A percentile compares a stretch with the other conserved stretches of the same genome.
These are phyloP conservation scores for Amanita pseudoporphyria DNA, from an alignment of 768 basidiomycete genomes.

Conservation along the genomic window DNA sequence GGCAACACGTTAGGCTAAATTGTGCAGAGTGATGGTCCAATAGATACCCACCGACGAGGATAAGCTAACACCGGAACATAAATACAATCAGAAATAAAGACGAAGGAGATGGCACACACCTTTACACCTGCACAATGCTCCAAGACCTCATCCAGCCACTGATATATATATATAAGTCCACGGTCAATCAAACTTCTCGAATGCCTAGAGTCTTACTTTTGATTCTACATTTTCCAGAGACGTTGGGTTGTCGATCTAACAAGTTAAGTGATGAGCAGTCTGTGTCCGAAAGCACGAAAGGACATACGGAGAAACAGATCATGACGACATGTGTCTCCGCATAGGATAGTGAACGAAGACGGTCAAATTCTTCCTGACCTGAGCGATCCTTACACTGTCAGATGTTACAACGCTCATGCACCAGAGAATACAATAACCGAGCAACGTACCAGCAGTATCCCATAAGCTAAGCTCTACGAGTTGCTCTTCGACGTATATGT, in stretches of 20 bases:
- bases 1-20: conserved; percentile 7
- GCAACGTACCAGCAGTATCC: conserved; percentile 86
- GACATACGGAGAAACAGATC: conserved; percentile 86
- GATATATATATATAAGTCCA: neutral
- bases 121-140: conserved; percentile 96
- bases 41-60: conserved; percentile 73
- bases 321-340: conserved; percentile 95
- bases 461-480: conserved; percentile 87
- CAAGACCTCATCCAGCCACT: conserved; percentile 93
- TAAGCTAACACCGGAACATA: conserved; percentile 39
- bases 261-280: neutral
- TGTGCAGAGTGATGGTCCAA: neutral
- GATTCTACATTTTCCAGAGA: conserved; percentile 94
- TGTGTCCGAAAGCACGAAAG: neutral
- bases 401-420: conserved; percentile 23
- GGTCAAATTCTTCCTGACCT: conserved; percentile 96
- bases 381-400: conserved; percentile 14
- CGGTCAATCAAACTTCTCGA: neutral
- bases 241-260: conserved; percentile 84
- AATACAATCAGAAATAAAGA: conserved; percentile 6
- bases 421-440: neutral
- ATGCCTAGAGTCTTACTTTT: conserved; percentile 42
- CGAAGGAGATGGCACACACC: conserved; percentile 27
- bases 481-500: conserved; percentile 79
- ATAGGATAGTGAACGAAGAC: conserved; percentile 88